These are phyloP conservation scores for Coemansia sp. DNA, from an alignment of 192 early-diverging fungal species.

Conservation along the genomic window DNA sequence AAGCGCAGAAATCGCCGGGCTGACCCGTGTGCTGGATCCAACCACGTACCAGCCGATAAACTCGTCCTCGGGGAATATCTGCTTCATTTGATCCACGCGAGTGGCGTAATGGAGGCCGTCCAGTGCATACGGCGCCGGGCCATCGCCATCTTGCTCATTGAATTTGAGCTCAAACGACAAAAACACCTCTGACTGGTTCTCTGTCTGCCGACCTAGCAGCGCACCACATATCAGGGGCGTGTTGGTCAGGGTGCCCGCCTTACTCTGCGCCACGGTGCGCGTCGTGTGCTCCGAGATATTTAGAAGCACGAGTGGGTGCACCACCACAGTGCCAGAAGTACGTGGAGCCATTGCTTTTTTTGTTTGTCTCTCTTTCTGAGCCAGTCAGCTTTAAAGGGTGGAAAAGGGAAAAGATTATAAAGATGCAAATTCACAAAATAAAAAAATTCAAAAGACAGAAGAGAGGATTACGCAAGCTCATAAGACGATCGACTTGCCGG, in stretches of 20 bases:
- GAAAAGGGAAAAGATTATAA: neutral
- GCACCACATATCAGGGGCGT: conserved; percentile 27
- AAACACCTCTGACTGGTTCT: conserved; percentile 35
- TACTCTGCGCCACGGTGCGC: conserved; percentile 33
- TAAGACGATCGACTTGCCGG: neutral
- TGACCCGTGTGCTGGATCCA: conserved; percentile 14
- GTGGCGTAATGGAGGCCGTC: conserved; percentile 18
- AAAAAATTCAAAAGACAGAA: neutral
- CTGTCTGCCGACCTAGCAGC: conserved; percentile 39
- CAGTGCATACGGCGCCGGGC: conserved; percentile 10
- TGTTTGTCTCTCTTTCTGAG: no score
- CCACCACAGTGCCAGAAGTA: conserved; percentile 26
- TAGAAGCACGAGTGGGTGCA: conserved; percentile 52
- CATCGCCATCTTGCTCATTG: neutral
- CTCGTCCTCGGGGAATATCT: conserved; percentile 46
- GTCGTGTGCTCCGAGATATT: conserved; percentile 55
- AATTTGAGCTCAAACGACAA: conserved; percentile 51
- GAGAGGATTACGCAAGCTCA: neutral
- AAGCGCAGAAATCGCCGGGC: conserved; percentile 17
- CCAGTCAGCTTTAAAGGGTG: neutral
- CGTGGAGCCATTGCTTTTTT: conserved; percentile 13
- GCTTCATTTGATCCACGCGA: conserved; percentile 38
- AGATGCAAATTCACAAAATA: conserved; percentile 3
- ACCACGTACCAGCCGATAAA: conserved; percentile 52
- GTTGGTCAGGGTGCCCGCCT: conserved; percentile 9